Conservation (phyloP, 805 yeast species). For the Priceomyces fermenticarens region DNA sequence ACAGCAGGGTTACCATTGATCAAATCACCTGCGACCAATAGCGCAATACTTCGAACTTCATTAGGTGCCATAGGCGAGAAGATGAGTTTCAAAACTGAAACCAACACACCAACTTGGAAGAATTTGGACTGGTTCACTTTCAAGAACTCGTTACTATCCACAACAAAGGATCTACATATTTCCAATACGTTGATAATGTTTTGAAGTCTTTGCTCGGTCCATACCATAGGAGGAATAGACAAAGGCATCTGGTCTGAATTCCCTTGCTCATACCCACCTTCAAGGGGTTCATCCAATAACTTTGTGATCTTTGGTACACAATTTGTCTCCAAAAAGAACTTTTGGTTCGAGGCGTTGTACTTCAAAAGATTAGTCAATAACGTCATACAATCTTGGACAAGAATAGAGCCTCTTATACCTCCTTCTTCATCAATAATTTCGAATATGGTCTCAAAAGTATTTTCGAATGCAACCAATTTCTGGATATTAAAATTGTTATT, state of each 20-base stretch:
- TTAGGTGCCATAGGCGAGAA: slow-evolving; percentile 67
- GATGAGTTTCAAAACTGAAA: slow-evolving; percentile 64
- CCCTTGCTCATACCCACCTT: slow-evolving; percentile 28
- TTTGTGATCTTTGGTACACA: slow-evolving; percentile 64
- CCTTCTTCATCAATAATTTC: slow-evolving; percentile 83
- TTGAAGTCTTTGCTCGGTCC: slow-evolving; percentile 74
- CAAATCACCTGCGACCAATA: slow-evolving; percentile 74
- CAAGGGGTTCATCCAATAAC: slow-evolving; percentile 61
- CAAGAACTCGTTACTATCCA: slow-evolving; percentile 67
- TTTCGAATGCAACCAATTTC: slow-evolving; percentile 91
- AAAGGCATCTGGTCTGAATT: slow-evolving; percentile 13
- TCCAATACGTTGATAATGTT: slow-evolving; percentile 69
- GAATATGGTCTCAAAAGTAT: slow-evolving; percentile 80
- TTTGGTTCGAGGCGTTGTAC: slow-evolving; percentile 88
- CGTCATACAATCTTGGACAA: slow-evolving; percentile 88
- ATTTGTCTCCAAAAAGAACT: slow-evolving; percentile 79
- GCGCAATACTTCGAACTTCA: slow-evolving; percentile 61
- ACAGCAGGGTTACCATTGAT: slow-evolving; percentile 63
- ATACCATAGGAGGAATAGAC: slow-evolving; percentile 43
- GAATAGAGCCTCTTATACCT: slow-evolving; percentile 80
- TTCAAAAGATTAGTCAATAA: slow-evolving; percentile 68
- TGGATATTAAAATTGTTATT: slow-evolving; percentile 83
- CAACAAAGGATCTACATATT: slow-evolving; percentile 67
- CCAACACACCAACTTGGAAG: slow-evolving; percentile 58
- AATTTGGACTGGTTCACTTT: slow-evolving; percentile 58